These are phyloP conservation scores for Candida broadrunensis DNA, from an alignment of 805 yeast species.

Conservation along the genomic window DNA sequence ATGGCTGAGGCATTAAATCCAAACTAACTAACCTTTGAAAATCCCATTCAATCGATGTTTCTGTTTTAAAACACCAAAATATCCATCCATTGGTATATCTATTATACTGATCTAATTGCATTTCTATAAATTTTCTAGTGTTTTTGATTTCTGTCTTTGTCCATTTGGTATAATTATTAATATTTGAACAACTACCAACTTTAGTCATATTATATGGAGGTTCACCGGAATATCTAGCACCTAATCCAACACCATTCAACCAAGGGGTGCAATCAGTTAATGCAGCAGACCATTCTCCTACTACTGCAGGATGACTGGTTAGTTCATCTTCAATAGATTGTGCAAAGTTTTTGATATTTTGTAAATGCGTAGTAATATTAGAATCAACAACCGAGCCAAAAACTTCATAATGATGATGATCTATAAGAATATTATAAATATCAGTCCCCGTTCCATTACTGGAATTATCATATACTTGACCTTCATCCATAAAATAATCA, in stretches of 20 bases:
- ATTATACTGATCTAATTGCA: slow-evolving; percentile 54
- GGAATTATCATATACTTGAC: neutral
- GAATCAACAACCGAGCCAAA: slow-evolving; percentile 24
- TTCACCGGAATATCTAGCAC: slow-evolving; percentile 58
- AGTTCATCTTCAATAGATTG: slow-evolving; percentile 32
- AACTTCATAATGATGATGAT: slow-evolving; percentile 41
- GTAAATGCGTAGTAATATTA: slow-evolving; percentile 28
- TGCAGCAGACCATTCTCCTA: slow-evolving; percentile 73
- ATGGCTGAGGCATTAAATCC: slow-evolving; percentile 62
- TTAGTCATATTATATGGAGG: slow-evolving; percentile 24
- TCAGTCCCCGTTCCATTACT: slow-evolving; percentile 9
- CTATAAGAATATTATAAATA: slow-evolving; percentile 34
- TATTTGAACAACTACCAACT: slow-evolving; percentile 43
- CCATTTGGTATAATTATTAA: slow-evolving; percentile 41
- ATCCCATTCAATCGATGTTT: slow-evolving; percentile 67
- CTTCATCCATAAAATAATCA: slow-evolving; percentile 39
- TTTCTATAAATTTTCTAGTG: slow-evolving; percentile 56
- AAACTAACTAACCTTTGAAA: slow-evolving; percentile 46
- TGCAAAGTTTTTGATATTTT: slow-evolving; percentile 28
- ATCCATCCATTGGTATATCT: slow-evolving; percentile 54
- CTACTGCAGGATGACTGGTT: slow-evolving; percentile 46
- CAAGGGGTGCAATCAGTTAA: slow-evolving; percentile 68
- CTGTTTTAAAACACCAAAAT: slow-evolving; percentile 73
- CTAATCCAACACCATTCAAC: slow-evolving; percentile 67
- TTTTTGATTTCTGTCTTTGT: slow-evolving; percentile 35